phyloP scores from a whole-genome alignment of 2,329 filamentous ascomycete species.

The Onygenales sp. region DNA sequence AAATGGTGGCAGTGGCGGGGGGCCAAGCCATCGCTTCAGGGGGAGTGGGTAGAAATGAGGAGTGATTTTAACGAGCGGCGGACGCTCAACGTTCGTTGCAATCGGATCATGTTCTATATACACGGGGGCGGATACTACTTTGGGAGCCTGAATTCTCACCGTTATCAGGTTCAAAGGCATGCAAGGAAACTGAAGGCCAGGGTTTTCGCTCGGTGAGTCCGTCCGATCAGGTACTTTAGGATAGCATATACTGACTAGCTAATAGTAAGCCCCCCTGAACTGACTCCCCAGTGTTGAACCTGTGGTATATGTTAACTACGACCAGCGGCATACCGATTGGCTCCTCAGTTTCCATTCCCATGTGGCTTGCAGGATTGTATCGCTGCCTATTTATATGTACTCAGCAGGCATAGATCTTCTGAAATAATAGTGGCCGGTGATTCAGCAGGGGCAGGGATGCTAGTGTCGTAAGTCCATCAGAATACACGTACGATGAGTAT shows the following conservation, averaged over 20 bases:
- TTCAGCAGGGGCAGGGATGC: constrained; percentile 88
- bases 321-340: constrained; percentile 64
- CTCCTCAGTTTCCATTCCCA: constrained; percentile 92
- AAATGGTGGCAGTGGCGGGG: constrained; percentile 84
- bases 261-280: too few relatives aligned
- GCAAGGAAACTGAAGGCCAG: constrained; percentile 86
- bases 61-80: constrained; percentile 66
- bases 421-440: constrained; percentile 86
- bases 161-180: constrained; percentile 96
- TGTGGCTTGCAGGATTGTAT: constrained; percentile 86
- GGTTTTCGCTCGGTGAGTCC: constrained; percentile 61
- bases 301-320: background rate
- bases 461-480: constrained; percentile 44
- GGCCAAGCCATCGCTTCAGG: constrained; percentile 56
- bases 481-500: background rate
- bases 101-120: constrained; percentile 82
- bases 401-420: constrained; percentile 64
- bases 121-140: constrained; percentile 96
- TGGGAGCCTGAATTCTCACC: constrained; percentile 88
- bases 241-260: background rate
- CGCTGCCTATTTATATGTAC: constrained; percentile 74
- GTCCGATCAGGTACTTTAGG: constrained; percentile 13
- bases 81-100: constrained; percentile 48
- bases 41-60: constrained; percentile 96
- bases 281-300: too few relatives aligned